phyloP scores from a whole-genome alignment of 305 asterid genomes.

The Solanum aculeatissimum region DNA sequence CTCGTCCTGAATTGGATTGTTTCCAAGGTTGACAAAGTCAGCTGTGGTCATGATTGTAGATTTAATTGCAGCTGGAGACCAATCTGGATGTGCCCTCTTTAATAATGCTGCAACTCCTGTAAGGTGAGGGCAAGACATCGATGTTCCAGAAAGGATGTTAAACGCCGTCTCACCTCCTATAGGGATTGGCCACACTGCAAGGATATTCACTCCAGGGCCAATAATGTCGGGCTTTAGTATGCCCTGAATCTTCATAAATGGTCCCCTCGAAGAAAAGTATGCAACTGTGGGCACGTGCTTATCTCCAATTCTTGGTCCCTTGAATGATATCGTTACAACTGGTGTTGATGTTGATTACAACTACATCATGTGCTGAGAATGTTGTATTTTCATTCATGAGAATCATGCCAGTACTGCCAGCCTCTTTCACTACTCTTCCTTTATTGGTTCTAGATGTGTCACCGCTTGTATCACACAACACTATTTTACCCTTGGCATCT shows the following conservation, averaged over 20 bases:
- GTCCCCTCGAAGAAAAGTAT: constrained; percentile 85
- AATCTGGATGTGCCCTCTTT: constrained; percentile 59
- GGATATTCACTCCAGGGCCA: constrained; percentile 78
- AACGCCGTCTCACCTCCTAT: constrained; percentile 52
- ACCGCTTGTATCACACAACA: constrained; percentile 46
- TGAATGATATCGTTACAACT: constrained; percentile 47
- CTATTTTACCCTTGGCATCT: constrained; percentile 64
- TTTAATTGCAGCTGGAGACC: constrained; percentile 88
- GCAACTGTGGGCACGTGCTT: constrained; percentile 46
- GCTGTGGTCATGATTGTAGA: constrained; percentile 86
- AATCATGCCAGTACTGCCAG: constrained; percentile 57
- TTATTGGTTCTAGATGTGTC: constrained; percentile 25
- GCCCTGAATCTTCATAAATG: background rate
- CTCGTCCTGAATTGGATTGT: background rate
- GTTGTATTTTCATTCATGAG: constrained; percentile 45
- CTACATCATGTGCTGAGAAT: constrained; percentile 30
- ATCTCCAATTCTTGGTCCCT: constrained; percentile 38
- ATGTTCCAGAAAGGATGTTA: constrained; percentile 77
- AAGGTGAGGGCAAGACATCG: constrained; percentile 87
- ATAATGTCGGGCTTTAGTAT: constrained; percentile 59
- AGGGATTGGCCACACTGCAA: constrained; percentile 67
- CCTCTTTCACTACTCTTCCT: constrained; percentile 46
- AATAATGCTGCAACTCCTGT: constrained; percentile 72
- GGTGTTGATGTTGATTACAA: constrained; percentile 47
- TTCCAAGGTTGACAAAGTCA: constrained; percentile 2